These are phyloP conservation scores for Ehretia macrophylla DNA, from an alignment of 257 asterid species.

Conservation along the genomic window DNA sequence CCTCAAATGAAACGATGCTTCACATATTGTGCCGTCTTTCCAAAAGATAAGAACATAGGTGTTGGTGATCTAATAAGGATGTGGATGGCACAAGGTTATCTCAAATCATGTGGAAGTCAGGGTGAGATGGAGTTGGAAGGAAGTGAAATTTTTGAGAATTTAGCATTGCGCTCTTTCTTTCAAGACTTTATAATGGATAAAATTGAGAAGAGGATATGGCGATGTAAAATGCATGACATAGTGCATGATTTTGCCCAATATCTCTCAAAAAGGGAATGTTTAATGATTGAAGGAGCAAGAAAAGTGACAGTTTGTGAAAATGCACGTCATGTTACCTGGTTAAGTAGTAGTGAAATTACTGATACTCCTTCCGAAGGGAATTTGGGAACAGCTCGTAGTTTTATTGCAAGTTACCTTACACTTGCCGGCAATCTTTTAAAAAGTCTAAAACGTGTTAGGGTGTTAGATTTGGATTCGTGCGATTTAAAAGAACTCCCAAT, in stretches of 20 bases:
- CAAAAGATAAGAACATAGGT: slow-evolving; percentile 16
- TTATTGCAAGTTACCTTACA: not conserved
- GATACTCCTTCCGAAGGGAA: no score
- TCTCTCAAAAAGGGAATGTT: not conserved
- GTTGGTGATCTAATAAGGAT: slow-evolving; percentile 14
- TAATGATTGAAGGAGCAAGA: not conserved
- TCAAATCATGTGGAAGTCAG: slow-evolving; percentile 3
- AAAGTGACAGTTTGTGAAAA: not conserved
- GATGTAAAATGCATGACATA: slow-evolving; percentile 21
- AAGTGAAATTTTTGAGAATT: slow-evolving; percentile 17
- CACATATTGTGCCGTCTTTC: slow-evolving; percentile 11
- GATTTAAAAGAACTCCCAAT: not conserved
- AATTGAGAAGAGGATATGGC: not conserved
- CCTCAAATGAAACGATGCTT: slow-evolving; percentile 8
- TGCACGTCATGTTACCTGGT: not conserved
- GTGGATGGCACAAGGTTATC: slow-evolving; percentile 29
- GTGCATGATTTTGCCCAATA: slow-evolving; percentile 4
- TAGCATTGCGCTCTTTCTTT: slow-evolving; percentile 13
- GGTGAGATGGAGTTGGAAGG: slow-evolving; percentile 16
- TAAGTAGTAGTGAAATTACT: not conserved
- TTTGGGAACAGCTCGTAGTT: not conserved
- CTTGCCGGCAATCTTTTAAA: not conserved
- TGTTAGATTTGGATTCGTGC: not conserved
- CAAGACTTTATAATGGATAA: slow-evolving; percentile 15
- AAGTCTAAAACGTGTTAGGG: not conserved